A percentile compares a stretch with the other conserved stretches of the same genome.
phyloP scores from a whole-genome alignment of 768 basidiomycete species.

The Boletus tylopilopsis region DNA sequence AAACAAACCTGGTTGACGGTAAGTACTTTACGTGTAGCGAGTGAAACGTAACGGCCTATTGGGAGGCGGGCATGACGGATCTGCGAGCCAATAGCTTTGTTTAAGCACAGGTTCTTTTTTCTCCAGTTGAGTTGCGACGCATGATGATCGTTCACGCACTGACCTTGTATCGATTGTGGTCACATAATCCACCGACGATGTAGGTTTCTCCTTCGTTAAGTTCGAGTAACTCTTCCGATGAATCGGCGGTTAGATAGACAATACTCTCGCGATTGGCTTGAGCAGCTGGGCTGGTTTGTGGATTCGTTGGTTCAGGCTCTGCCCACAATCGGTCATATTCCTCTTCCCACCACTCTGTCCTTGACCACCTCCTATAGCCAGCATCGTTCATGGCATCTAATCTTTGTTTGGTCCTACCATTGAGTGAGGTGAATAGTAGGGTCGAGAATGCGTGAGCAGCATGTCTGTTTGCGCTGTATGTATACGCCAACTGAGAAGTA shows the following conservation, averaged over 20 bases:
- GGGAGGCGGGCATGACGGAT: conserved; percentile 88
- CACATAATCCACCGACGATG: conserved; percentile 93
- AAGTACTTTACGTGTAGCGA: conserved; percentile 90
- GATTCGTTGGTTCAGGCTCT: conserved; percentile 9
- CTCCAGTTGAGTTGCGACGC: conserved; percentile 12
- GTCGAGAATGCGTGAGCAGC: conserved; percentile 65
- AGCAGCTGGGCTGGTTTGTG: neutral
- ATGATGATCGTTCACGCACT: neutral
- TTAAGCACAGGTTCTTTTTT: conserved; percentile 76
- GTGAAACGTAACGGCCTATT: conserved; percentile 85
- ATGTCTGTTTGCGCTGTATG: conserved; percentile 82
- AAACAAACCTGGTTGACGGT: conserved; percentile 84
- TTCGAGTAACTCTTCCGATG: conserved; percentile 79
- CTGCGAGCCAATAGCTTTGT: conserved; percentile 73
- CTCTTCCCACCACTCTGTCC: conserved; percentile 80
- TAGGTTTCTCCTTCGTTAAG: conserved; percentile 84
- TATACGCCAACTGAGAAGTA: conserved; percentile 85
- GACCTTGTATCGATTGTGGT: conserved; percentile 96
- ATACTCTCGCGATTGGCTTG: conserved; percentile 45
- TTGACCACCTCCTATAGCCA: conserved; percentile 74
- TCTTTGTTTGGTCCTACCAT: conserved; percentile 62
- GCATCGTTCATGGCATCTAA: conserved; percentile 64
- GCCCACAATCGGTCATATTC: conserved; percentile 71
- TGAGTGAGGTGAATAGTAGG: conserved; percentile 77
- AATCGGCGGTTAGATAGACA: conserved; percentile 94